Evolutionary conservation across 2,329 filamentous ascomycete species (phyloP).

Genomic region (Colletotrichum salicis): DNA sequence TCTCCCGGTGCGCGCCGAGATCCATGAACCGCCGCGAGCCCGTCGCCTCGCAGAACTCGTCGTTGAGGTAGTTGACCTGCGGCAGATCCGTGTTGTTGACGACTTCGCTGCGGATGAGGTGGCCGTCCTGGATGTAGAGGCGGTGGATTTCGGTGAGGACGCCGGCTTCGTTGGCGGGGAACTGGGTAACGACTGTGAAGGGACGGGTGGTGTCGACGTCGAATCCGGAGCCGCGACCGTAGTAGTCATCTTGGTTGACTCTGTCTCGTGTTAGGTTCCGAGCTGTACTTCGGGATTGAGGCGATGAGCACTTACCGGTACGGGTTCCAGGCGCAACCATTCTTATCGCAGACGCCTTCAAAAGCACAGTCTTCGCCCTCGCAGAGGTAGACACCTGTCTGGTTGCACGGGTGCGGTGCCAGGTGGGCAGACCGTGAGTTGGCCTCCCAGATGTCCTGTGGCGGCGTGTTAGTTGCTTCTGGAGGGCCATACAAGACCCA

Average conservation of each 20-base stretch:
- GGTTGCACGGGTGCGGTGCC: conserved; percentile 61
- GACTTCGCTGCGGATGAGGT: conserved; percentile 56
- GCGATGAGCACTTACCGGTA: conserved; percentile 40
- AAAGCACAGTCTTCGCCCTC: conserved; percentile 52
- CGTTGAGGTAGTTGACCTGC: conserved; percentile 49
- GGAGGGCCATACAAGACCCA: background rate
- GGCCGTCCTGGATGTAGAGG: conserved; percentile 61
- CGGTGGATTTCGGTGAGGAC: conserved; percentile 57
- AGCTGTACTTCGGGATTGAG: background rate
- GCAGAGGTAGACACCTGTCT: conserved; percentile 55
- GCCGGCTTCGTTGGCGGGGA: conserved; percentile 50
- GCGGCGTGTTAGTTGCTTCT: background rate
- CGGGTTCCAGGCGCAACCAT: conserved; percentile 57
- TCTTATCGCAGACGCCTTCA: conserved; percentile 55
- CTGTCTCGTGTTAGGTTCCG: conserved; percentile 27
- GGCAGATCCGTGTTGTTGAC: conserved; percentile 41
- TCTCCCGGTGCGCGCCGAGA: conserved; percentile 54
- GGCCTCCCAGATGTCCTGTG: conserved; percentile 63
- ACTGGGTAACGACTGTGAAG: conserved; percentile 62
- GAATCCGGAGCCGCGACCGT: conserved; percentile 44
- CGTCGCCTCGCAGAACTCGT: conserved; percentile 48
- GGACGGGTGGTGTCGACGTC: conserved; percentile 50
- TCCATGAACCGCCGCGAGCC: conserved; percentile 45
- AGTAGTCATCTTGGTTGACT: conserved; percentile 40
- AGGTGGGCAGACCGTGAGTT: conserved; percentile 57